Percentiles rank a stretch among this genome's conserved stretches.
Evolutionary conservation across 495 filamentous ascomycete genomes (phyloP).

Genomic region (Penicillium atrosanguineum): DNA sequence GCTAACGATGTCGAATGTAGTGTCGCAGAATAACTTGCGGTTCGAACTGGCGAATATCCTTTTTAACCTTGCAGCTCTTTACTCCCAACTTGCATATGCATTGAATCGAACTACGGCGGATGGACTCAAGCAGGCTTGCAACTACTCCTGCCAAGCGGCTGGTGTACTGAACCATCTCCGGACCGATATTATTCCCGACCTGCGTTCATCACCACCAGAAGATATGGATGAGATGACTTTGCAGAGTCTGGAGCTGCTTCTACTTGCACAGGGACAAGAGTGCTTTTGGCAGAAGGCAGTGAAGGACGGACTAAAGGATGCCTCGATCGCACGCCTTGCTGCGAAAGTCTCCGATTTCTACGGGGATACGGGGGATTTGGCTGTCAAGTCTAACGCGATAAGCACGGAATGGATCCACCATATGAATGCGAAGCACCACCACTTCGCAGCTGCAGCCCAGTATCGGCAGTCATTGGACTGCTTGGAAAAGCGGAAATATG

Average conservation of each 20-base stretch:
- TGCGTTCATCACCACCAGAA: constrained; percentile 82
- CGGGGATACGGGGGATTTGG: constrained; percentile 76
- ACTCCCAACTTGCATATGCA: constrained; percentile 84
- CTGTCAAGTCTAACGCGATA: constrained; percentile 82
- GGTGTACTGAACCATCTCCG: constrained; percentile 82
- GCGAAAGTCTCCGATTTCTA: constrained; percentile 93
- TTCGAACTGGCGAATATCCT: constrained; percentile 94
- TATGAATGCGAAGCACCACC: constrained; percentile 94
- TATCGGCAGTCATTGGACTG: constrained; percentile 92
- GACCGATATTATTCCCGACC: constrained; percentile 73
- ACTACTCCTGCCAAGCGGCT: constrained; percentile 86
- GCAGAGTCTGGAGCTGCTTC: constrained; percentile 76
- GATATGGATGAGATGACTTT: constrained; percentile 92
- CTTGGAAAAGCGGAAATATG: constrained; percentile 90
- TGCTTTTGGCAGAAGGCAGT: constrained; percentile 99
- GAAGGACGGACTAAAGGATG: constrained; percentile 89
- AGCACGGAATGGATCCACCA: constrained; percentile 98
- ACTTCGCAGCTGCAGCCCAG: constrained; percentile 95
- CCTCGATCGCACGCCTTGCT: constrained; percentile 84
- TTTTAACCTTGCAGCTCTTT: constrained; percentile 89
- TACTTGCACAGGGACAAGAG: constrained; percentile 91
- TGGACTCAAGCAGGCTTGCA: constrained; percentile 84
- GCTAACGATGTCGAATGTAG: constrained; percentile 18
- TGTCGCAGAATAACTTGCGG: constrained; percentile 86
- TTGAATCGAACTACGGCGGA: constrained; percentile 77